phyloP scores from a whole-genome alignment of 345 rosid genomes.

The Nephelium lappaceum region DNA sequence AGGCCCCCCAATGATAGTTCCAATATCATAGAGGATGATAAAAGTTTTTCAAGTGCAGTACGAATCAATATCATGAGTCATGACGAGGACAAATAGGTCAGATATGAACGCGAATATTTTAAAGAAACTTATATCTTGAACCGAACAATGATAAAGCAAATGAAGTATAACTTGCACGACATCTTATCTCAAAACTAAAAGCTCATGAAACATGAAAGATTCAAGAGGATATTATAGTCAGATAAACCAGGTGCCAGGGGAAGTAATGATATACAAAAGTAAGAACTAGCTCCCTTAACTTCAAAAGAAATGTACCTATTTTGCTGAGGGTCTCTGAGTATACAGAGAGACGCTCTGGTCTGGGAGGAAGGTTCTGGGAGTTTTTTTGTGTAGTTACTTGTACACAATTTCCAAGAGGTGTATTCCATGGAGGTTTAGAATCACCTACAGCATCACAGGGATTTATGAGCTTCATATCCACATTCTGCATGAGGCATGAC shows the following conservation, averaged over 20 bases:
- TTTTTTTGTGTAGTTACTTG: conserved; percentile 34
- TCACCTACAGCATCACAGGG: conserved; percentile 62
- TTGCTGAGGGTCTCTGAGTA: conserved; percentile 61
- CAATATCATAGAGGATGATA: not conserved
- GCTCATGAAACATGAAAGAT: not conserved
- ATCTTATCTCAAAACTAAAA: not conserved
- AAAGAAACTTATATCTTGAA: not conserved
- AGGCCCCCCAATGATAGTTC: not conserved
- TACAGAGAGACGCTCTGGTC: conserved; percentile 62
- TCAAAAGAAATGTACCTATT: conserved; percentile 42
- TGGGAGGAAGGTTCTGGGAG: conserved; percentile 56
- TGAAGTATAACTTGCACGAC: not conserved
- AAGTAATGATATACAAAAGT: not conserved
- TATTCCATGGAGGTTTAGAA: conserved; percentile 74
- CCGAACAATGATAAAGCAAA: not conserved
- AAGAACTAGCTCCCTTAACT: not conserved
- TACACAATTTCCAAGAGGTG: conserved; percentile 66
- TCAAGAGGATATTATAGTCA: not conserved
- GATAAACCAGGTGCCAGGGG: not conserved
- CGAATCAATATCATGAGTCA: not conserved
- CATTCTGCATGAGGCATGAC: conserved; percentile 61
- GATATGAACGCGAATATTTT: not conserved
- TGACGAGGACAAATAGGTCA: not conserved
- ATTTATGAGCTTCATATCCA: conserved; percentile 57
- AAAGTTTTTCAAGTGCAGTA: not conserved